Base-by-base conservation (phyloP, 2,329 filamentous ascomycete genomes). In the Tolypocladium sp. region DNA sequence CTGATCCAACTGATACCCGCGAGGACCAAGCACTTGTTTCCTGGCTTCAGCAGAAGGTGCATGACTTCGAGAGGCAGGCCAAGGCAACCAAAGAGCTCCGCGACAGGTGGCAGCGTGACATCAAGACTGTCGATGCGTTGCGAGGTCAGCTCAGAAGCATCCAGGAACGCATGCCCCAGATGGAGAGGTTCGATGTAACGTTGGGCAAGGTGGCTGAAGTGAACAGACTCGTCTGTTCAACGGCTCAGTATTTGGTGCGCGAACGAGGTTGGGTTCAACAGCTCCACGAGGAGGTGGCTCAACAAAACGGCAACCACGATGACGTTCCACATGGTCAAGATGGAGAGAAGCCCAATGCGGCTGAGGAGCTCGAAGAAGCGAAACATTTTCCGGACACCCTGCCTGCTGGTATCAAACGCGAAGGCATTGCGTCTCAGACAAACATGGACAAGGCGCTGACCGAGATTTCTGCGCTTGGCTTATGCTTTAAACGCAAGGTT, bases 211-310 rank as follows among this genome's bases (percentile, higher is more conserved):
- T 72, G 53, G 51, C 64, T n/a, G 57, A 67, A 22, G 55, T 72
- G 17, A 71, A 67, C 44, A 60, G 65, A 9, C 44, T 66, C 22
- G 63, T 74, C 41, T 65, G 67, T 44, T 65, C 68, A 7, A 71
- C 71, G 5, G 67, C 68, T 22, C 54, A 54, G 20, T 72, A 70
- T 60, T 59, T 74, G 17, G 59, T 57, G 4, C 49, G 59, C 46
- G 72, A 74, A 58, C 63, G 62, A 25, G 49, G 55, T 7, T 74
- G 72, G 72, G 62, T 73, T 41, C 51, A 66, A 25, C 64, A 69
- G 40, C 59, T 72, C 6, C 42, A 60, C 22, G 53, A 25, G 38
- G 54, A 52, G 46, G 8, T 55, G 40, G 55, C 15, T 5, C 30
- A 35, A 33, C 57, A 25, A 30, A 35, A 3, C 40, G 35, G 44